Evolutionary conservation across 257 asterid species (phyloP).

Genomic region (Primulina huaijiensis): DNA sequence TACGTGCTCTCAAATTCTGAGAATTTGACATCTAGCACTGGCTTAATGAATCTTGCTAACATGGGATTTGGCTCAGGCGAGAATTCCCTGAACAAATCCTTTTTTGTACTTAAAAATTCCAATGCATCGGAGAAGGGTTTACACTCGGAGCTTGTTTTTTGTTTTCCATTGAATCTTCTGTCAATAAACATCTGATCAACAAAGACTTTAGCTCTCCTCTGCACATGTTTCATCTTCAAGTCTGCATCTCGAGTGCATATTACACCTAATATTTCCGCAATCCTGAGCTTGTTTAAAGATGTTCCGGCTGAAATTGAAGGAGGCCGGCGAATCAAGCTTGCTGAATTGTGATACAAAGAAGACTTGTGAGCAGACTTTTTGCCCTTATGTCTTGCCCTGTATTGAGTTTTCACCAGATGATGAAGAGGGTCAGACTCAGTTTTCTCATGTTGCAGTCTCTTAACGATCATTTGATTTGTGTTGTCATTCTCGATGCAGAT

Average conservation of each 20-base stretch:
- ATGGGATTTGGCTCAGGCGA: constrained; percentile 40
- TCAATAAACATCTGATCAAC: constrained; percentile 49
- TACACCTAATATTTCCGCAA: constrained; percentile 45
- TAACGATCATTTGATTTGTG: constrained; percentile 23
- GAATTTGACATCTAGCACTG: constrained; percentile 15
- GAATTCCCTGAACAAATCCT: constrained; percentile 43
- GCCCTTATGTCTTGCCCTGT: constrained; percentile 27
- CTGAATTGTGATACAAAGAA: constrained; percentile 24
- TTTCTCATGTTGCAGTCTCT: constrained; percentile 23
- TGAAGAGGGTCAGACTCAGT: constrained; percentile 31
- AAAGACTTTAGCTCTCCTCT: constrained; percentile 55
- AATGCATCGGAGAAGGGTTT: constrained; percentile 55
- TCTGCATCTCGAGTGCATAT: constrained; percentile 41
- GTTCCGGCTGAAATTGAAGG: constrained; percentile 35
- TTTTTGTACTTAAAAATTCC: constrained; percentile 46
- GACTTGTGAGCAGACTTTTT: constrained; percentile 22
- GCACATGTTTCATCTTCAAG: constrained; percentile 37
- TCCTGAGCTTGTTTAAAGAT: constrained; percentile 30
- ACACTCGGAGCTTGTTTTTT: constrained; percentile 29
- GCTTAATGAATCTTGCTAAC: constrained; percentile 23
- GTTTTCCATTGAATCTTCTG: constrained; percentile 27
- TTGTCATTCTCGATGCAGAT: constrained; percentile 26
- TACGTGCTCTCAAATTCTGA: constrained; percentile 13
- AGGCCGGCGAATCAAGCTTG: constrained; percentile 22
- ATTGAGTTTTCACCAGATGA: constrained; percentile 29